These are phyloP conservation scores for Citrus cavaleriei DNA, from an alignment of 345 rosid species.

Conservation along the genomic window DNA sequence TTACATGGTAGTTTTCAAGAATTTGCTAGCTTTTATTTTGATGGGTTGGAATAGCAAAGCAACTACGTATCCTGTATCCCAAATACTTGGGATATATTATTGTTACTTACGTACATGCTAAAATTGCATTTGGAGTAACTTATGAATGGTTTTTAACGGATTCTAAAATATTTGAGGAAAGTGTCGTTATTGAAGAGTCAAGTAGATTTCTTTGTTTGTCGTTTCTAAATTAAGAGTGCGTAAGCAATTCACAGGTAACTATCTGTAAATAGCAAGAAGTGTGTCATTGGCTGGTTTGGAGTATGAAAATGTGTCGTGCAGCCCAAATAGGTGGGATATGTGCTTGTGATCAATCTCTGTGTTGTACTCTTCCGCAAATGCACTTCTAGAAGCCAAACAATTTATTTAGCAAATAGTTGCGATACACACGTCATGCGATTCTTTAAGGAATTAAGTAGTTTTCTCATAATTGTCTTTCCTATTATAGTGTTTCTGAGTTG, in stretches of 20 bases:
- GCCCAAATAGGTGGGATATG: not conserved
- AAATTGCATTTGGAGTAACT: not conserved
- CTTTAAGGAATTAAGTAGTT: not conserved
- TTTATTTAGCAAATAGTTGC: not conserved
- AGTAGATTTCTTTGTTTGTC: not conserved
- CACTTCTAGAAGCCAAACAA: not conserved
- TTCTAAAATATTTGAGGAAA: not conserved
- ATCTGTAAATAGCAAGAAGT: not conserved
- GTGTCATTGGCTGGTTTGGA: not conserved
- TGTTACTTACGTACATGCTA: not conserved
- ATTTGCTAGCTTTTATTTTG: not conserved
- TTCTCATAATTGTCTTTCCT: not conserved
- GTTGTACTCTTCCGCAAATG: not conserved
- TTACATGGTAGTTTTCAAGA: not conserved
- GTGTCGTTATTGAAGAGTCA: not conserved
- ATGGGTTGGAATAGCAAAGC: not conserved
- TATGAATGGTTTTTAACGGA: not conserved
- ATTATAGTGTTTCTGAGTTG: not conserved
- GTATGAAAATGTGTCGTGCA: not conserved
- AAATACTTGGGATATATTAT: not conserved
- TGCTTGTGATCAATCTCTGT: not conserved
- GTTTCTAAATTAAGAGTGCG: not conserved
- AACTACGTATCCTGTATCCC: not conserved
- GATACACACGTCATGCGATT: not conserved
- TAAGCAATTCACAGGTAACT: not conserved